Conservation (phyloP, 2,329 filamentous ascomycete species). For the Aspergillus ustus region DNA sequence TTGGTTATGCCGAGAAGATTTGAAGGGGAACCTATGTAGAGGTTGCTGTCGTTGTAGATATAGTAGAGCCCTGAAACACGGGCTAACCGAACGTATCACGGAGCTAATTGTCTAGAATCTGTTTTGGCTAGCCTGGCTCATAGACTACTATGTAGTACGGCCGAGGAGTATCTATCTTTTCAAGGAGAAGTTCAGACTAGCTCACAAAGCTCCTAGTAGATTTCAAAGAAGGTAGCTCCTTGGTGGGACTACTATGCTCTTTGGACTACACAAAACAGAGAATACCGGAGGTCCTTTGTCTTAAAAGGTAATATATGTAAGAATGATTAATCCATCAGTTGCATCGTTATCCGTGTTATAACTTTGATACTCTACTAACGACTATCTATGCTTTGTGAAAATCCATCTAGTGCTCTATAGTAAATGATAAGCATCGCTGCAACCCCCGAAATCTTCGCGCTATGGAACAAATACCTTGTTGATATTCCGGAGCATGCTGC, state of each 20-base stretch:
- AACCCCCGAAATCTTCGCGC: background rate
- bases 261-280: no score
- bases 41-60: background rate
- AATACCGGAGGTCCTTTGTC: no score
- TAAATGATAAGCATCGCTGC: background rate
- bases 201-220: no score
- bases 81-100: slow-evolving; percentile 11
- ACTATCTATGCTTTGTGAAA: background rate
- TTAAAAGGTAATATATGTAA: no score
- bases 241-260: no score
- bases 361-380: background rate
- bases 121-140: background rate
- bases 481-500: background rate
- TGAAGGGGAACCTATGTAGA: background rate
- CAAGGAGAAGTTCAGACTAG: no score
- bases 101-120: background rate
- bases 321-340: no score
- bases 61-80: background rate
- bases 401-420: background rate
- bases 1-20: background rate
- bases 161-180: no score
- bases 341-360: no score
- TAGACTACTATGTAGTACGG: no score
- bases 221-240: no score
- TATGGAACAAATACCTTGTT: background rate